Conservation (phyloP, 345 rosid species). For the Raphanus raphanistrum region DNA sequence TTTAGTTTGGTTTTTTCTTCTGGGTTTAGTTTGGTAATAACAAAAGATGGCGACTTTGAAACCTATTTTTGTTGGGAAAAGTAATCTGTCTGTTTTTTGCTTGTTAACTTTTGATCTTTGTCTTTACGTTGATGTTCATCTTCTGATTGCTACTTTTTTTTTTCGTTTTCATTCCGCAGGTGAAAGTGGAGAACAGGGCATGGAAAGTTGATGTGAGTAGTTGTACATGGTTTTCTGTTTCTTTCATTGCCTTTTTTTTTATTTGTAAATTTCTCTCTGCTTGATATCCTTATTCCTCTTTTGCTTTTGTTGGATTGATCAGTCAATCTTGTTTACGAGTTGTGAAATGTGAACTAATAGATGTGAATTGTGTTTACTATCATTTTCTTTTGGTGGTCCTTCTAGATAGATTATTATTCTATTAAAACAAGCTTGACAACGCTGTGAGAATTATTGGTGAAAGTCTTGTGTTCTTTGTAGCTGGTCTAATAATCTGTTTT, state of each 20-base stretch:
- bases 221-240: neutral
- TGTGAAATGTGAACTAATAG: constrained; percentile 5
- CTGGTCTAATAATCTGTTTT: neutral
- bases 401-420: neutral
- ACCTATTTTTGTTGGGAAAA: neutral
- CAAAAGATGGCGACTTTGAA: constrained; percentile 11
- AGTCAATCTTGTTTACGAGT: neutral
- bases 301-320: neutral
- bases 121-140: neutral
- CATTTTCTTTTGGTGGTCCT: neutral
- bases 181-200: constrained; percentile 84
- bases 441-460: neutral
- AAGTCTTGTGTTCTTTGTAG: constrained; percentile 4
- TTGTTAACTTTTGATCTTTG: neutral
- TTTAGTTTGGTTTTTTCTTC: neutral
- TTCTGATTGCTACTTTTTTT: neutral
- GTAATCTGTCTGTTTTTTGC: neutral
- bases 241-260: neutral
- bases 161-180: constrained; percentile 55
- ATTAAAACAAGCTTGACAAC: neutral
- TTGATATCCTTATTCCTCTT: neutral
- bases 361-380: constrained; percentile 1
- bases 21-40: neutral
- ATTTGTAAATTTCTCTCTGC: neutral
- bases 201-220: constrained; percentile 96